Evolutionary conservation across 2,329 filamentous ascomycete species (phyloP), one percentile per base, ranked within the genome.

Genomic region (Xylaria sp.): DNA sequence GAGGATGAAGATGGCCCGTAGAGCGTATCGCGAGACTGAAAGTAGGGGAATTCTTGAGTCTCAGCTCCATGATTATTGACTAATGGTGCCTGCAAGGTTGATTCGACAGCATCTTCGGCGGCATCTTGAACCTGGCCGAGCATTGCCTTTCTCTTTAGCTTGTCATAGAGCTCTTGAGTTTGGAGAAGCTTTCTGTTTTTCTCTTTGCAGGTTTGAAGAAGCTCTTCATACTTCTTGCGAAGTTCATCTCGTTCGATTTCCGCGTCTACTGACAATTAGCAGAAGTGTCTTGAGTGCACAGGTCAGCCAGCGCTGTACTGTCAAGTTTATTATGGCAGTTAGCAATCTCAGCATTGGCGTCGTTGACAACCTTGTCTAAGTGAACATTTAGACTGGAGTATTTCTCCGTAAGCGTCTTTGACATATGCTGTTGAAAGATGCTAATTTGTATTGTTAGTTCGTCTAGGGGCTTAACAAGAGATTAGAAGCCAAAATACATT

Each of bases 361-460:
- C 90, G 70, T 89, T 87, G 54, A 94, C 87, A 1, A 92, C 83
- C 73, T 91, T 91, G 73, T 96, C 91, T 76, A 94, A 85, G 51
- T 92, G 87, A 13, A 85, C 80, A 72, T 84, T 91, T 17, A 96
- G 81, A 2, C 79, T 83, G 1, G 85, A 81, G 77, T 92, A 93
- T 77, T 92, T 94, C 11, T 93, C 91, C 0, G 87, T 89, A 69
- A 97, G 81, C 10, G 86, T 89, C 75, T 90, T 93, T 51, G 88
- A 89, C 0, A 93, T 81, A 73, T 91, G 89, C 73, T 93, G 90
- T 77, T 97, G 92, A 75, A 94, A 97, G 61, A 90, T 86, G 67
- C 90, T 93, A 57, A 13, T 20, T 68, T 9, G 10, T 11, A n/a
- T 11, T 56, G 56, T 66, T 20, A 71, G 66, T 40, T 38, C 13